These are phyloP conservation scores for Gloeophyllum trabeum DNA, from an alignment of 768 basidiomycete species.

Conservation along the genomic window DNA sequence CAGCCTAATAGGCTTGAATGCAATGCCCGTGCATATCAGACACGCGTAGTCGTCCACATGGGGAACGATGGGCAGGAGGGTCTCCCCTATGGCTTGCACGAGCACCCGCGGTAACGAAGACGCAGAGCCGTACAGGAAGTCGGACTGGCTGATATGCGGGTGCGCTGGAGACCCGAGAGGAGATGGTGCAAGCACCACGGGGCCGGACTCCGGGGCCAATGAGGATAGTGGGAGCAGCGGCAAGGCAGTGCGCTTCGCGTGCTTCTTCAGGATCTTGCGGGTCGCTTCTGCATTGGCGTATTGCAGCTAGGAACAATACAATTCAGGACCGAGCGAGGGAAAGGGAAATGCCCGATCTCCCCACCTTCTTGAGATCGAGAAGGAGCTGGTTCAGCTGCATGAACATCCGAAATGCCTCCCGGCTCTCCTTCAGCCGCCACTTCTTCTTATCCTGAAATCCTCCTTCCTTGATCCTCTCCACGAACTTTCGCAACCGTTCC, in stretches of 20 bases:
- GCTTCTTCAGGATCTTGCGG: slow-evolving; percentile 91
- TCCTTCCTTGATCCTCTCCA: slow-evolving; percentile 36
- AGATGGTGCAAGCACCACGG: neutral
- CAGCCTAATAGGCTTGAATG: slow-evolving; percentile 86
- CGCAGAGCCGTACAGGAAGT: slow-evolving; percentile 3
- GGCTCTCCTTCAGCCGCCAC: slow-evolving; percentile 34
- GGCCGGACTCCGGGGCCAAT: neutral
- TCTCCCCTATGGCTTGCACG: slow-evolving; percentile 75
- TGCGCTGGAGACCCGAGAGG: slow-evolving; percentile 3
- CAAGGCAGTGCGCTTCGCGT: slow-evolving; percentile 80
- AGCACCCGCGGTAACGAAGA: slow-evolving; percentile 50
- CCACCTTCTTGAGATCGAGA: slow-evolving; percentile 66
- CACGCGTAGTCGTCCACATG: slow-evolving; percentile 80
- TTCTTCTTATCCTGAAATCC: slow-evolving; percentile 32
- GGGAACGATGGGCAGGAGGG: slow-evolving; percentile 70
- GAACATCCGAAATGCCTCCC: slow-evolving; percentile 35
- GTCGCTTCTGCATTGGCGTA: slow-evolving; percentile 80
- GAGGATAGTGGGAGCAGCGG: slow-evolving; percentile 27
- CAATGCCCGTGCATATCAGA: slow-evolving; percentile 79
- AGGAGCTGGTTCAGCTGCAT: slow-evolving; percentile 64
- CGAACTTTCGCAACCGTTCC: slow-evolving; percentile 53
- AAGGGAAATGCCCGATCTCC: neutral
- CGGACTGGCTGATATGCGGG: slow-evolving; percentile 1
- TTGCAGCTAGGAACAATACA: slow-evolving; percentile 46
- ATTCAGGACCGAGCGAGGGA: neutral